A percentile compares a stretch with the other conserved stretches of the same genome.
Evolutionary conservation across 1,284 basidiomycete species (phyloP).

Genomic region (Sporisorium exsertum): DNA sequence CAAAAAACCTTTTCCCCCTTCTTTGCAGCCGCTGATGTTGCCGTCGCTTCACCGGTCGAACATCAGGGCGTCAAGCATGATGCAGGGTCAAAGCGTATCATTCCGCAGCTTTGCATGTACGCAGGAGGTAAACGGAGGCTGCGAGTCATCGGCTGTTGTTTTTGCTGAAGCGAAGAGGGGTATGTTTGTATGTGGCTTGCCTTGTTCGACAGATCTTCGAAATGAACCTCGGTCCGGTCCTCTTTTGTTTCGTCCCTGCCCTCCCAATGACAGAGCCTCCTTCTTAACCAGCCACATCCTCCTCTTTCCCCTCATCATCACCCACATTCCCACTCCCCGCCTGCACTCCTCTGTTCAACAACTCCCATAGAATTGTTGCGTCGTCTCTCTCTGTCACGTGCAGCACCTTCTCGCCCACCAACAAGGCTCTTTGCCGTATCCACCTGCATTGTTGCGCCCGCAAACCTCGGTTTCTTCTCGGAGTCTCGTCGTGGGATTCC

Average conservation of each 20-base stretch:
- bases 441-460: not conserved
- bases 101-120: not conserved
- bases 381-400: not conserved
- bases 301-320: not conserved
- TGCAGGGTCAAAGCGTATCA: constrained; percentile 3
- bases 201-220: constrained; percentile 10
- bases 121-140: not conserved
- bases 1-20: not conserved
- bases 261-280: not conserved
- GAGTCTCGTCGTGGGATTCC: too few relatives aligned
- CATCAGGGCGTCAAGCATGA: not conserved
- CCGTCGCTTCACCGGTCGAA: not conserved
- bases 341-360: not conserved
- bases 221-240: constrained; percentile 6
- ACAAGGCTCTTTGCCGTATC: not conserved
- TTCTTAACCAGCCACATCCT: not conserved
- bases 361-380: too few relatives aligned
- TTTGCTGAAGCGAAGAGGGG: not conserved
- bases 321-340: not conserved
- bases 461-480: not conserved
- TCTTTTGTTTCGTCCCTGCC: not conserved
- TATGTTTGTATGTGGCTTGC: not conserved
- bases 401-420: constrained; percentile 3
- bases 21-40: not conserved
- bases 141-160: constrained; percentile 2